These are phyloP conservation scores for Oryza meyeriana DNA, from an alignment of 176 grass and related monocot genomes.

Conservation along the genomic window DNA sequence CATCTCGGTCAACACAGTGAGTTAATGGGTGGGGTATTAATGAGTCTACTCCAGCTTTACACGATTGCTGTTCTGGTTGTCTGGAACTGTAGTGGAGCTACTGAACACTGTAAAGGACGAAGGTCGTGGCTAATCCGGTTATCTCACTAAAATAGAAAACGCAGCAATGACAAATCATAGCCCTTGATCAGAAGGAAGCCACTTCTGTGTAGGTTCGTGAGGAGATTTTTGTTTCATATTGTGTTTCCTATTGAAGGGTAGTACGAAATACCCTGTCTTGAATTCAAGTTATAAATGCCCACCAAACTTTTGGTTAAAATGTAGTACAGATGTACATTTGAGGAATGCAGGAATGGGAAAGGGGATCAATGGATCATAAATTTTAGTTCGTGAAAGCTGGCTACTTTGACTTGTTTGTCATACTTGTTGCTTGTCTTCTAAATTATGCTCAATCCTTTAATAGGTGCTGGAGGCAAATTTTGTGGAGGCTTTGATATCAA, in stretches of 20 bases:
- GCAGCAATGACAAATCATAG: not conserved
- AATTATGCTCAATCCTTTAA: constrained; percentile 11
- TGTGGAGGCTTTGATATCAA: constrained; percentile 98
- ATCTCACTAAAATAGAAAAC: not conserved
- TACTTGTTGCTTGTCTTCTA: constrained; percentile 7
- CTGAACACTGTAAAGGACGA: not conserved
- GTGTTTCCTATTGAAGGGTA: not conserved
- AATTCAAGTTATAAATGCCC: not conserved
- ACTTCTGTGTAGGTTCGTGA: not conserved
- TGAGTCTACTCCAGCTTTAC: not conserved
- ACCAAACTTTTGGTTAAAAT: not conserved
- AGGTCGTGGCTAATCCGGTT: not conserved
- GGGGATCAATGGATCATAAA: not conserved
- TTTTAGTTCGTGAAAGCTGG: not conserved
- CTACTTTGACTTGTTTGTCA: not conserved
- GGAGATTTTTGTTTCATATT: not conserved
- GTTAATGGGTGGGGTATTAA: not conserved
- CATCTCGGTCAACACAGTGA: not conserved
- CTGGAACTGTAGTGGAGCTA: not conserved
- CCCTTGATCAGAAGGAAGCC: not conserved
- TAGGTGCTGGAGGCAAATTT: constrained; percentile 67
- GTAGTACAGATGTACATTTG: not conserved
- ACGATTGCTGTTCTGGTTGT: not conserved
- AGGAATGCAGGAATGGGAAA: not conserved
- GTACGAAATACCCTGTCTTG: not conserved